These are phyloP conservation scores for Chloromonas sp. DNA, from an alignment of 163 green algal species.

Conservation along the genomic window DNA sequence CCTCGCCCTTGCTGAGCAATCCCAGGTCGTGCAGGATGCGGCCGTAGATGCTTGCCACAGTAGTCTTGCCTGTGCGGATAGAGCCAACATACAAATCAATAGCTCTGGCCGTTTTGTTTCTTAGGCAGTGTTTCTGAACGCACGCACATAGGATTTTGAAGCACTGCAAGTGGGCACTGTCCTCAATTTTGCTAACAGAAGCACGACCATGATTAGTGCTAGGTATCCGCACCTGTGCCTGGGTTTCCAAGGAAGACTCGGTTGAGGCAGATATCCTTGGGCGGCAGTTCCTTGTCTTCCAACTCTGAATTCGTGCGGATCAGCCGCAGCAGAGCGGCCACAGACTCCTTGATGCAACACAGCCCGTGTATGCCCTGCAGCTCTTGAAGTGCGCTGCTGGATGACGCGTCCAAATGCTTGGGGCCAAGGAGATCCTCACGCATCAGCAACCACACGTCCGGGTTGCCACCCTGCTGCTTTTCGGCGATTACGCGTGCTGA, in stretches of 20 bases:
- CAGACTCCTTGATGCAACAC: slow-evolving; percentile 18
- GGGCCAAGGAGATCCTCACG: slow-evolving; percentile 42
- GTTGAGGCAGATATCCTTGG: slow-evolving; percentile 41
- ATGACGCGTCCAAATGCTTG: slow-evolving; percentile 20
- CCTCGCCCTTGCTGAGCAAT: slow-evolving; percentile 42
- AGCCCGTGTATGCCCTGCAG: slow-evolving; percentile 20
- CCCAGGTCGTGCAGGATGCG: slow-evolving; percentile 37
- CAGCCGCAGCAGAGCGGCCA: slow-evolving; percentile 21
- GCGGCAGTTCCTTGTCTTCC: slow-evolving; percentile 35
- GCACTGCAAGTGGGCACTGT: too few relatives aligned
- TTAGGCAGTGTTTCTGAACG: too few relatives aligned
- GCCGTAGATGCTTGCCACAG: slow-evolving; percentile 42
- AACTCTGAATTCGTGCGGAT: slow-evolving; percentile 43
- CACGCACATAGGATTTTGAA: too few relatives aligned
- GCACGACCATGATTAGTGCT: too few relatives aligned
- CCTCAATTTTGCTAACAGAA: too few relatives aligned
- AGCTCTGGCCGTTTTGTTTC: too few relatives aligned
- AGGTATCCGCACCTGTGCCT: slow-evolving; percentile 29
- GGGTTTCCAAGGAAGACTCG: slow-evolving; percentile 50
- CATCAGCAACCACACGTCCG: slow-evolving; percentile 15
- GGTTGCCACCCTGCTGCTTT: background rate
- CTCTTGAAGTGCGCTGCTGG: slow-evolving; percentile 19
- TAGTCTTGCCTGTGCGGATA: slow-evolving; percentile 39
- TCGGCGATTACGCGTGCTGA: slow-evolving; percentile 18
- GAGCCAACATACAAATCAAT: background rate